Evolutionary conservation across 805 yeast species (phyloP), one percentile per base, ranked within the genome.

Genomic region (Yarrowia sp.): DNA sequence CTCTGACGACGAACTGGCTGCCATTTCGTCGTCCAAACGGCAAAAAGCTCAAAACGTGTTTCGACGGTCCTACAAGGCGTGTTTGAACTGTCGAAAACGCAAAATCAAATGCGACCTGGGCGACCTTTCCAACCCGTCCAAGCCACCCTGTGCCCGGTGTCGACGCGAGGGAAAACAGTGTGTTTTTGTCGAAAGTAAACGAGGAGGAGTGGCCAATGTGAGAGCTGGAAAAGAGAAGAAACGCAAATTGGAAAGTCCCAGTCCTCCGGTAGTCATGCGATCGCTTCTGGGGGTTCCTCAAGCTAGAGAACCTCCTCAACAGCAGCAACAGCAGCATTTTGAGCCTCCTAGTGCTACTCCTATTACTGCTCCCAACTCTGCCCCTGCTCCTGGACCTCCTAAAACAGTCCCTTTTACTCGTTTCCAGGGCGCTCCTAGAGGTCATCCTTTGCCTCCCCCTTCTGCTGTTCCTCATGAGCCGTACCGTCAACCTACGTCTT

Each of bases 91-190:
- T 73, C 82, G 97, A 17, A 83, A 85, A 7, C 82, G 96, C 44
- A 93, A 92, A 71, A 90, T 90, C 46, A 86, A 85, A 71, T 92
- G 98, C 77, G 96, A 91, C 72, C 76, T 92, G 68, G 97, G 96
- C 1, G 84, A 86, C 10, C 83, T 85, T 8, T 87, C 85, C 58
- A 81, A 81, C 67, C 96, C 96, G 0, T 79, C 80, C 49, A 85
- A 84, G 4, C 95, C 96, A 3, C 95, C 96, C 3, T 92, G 98
- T 79, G 86, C 84, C 2, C 77, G 98, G 58, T 92, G 98, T 71
- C 81, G 82, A 67, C 80, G 98, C 48, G 97, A 92, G 72, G 79
- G 96, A 16, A 84, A 83, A 68, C 91, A 87, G 69, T 92, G 98
- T 75, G 85, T 87, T 16, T 85, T 89, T 67, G 81, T 82, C n/a